Conservation (phyloP, 1,284 basidiomycete genomes). For the Schizopora paradoxa region DNA sequence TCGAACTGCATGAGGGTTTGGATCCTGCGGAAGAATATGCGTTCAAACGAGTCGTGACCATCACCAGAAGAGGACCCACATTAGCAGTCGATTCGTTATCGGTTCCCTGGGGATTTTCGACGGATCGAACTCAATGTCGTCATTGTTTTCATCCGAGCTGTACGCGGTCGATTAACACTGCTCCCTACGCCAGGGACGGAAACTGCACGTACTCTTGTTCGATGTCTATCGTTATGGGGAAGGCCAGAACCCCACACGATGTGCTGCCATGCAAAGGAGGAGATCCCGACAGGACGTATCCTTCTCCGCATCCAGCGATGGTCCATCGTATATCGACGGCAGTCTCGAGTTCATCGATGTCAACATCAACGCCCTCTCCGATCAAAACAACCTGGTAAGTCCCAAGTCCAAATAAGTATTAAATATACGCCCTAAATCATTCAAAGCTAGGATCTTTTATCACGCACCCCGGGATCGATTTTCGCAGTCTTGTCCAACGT, state of each 20-base stretch:
- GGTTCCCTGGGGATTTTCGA: too few relatives aligned
- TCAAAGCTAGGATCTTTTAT: neutral
- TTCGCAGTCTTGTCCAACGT: conserved; percentile 38
- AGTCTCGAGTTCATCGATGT: conserved; percentile 54
- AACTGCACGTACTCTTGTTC: too few relatives aligned
- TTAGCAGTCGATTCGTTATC: too few relatives aligned
- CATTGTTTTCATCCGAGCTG: too few relatives aligned
- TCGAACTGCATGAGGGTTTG: conserved; percentile 54
- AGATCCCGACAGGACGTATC: conserved; percentile 42
- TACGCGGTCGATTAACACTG: too few relatives aligned
- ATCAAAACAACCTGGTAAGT: conserved; percentile 43
- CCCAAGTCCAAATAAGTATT: conserved; percentile 2
- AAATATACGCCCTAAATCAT: neutral
- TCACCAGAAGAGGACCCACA: too few relatives aligned
- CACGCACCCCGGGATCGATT: conserved; percentile 42
- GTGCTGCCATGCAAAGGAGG: conserved; percentile 41
- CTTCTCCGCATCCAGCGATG: conserved; percentile 47
- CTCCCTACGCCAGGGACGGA: too few relatives aligned
- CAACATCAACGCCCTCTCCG: conserved; percentile 51
- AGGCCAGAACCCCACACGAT: conserved; percentile 45
- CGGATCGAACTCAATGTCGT: too few relatives aligned
- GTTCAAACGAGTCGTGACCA: too few relatives aligned
- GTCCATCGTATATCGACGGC: conserved; percentile 53
- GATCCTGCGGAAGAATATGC: conserved; percentile 32
- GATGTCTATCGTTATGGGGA: conserved; percentile 37